Conservation (phyloP, 129 eudicot species). For the Flaveria sonorensis region DNA sequence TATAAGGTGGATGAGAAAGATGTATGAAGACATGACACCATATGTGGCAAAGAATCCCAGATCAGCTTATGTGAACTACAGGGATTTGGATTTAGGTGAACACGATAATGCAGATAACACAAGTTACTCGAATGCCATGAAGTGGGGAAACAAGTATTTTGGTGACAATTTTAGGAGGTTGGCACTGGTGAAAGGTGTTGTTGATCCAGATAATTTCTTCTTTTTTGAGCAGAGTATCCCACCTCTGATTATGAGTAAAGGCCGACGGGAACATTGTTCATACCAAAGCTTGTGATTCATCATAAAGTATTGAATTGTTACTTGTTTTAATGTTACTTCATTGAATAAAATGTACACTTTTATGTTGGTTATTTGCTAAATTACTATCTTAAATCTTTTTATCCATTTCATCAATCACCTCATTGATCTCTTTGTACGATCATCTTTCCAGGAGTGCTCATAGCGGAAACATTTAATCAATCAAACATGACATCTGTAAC, state of each 20-base stretch:
- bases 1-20: conserved; percentile 25
- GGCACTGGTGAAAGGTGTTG: conserved; percentile 17
- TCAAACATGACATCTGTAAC: no score
- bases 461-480: no score
- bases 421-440: neutral
- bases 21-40: conserved; percentile 27
- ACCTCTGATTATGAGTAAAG: conserved; percentile 2
- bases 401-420: neutral
- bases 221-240: conserved; percentile 28
- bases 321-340: neutral
- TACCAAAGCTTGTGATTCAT: neutral
- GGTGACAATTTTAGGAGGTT: conserved; percentile 22
- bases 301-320: neutral
- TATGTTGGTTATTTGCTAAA: neutral
- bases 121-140: conserved; percentile 14
- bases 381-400: neutral
- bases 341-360: neutral
- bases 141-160: conserved; percentile 29
- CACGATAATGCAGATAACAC: neutral
- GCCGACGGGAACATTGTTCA: neutral
- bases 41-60: conserved; percentile 30
- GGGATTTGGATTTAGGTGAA: conserved; percentile 29
- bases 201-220: conserved; percentile 28
- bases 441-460: no score
- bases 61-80: conserved; percentile 26